Percentiles rank a stretch among this genome's conserved stretches.
Conservation (phyloP, 2,329 filamentous ascomycete species). For the Aureobasidium sp. region DNA sequence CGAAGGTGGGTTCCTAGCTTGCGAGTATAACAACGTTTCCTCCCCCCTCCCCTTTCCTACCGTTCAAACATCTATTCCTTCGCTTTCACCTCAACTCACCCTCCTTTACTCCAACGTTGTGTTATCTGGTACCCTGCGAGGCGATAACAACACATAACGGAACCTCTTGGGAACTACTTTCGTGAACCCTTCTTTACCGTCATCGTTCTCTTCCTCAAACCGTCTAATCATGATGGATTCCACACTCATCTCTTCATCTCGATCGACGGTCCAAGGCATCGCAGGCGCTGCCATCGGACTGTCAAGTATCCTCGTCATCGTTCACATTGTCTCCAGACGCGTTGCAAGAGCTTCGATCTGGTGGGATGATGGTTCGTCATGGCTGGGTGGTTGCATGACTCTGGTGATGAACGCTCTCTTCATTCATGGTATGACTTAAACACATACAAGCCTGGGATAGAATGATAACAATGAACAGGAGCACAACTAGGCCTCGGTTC, state of each 20-base stretch:
- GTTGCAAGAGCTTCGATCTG: slow-evolving; percentile 3
- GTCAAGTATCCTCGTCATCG: neutral
- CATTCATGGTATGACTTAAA: slow-evolving; percentile 9
- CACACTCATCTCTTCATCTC: slow-evolving; percentile 8
- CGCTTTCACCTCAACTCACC: slow-evolving; percentile 1
- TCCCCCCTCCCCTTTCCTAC: slow-evolving; percentile 4
- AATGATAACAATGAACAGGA: slow-evolving; percentile 4
- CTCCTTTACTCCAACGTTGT: slow-evolving; percentile 6
- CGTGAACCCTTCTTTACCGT: slow-evolving; percentile 2
- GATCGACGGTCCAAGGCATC: slow-evolving; percentile 8
- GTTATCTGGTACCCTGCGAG: slow-evolving; percentile 1
- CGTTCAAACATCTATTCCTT: slow-evolving; percentile 1
- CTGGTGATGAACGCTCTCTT: slow-evolving; percentile 4
- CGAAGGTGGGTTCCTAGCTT: slow-evolving; percentile 4
- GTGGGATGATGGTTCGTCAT: slow-evolving; percentile 14
- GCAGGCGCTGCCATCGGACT: slow-evolving; percentile 2
- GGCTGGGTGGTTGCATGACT: slow-evolving; percentile 3
- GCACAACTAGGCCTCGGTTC: slow-evolving; percentile 5
- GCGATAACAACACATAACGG: slow-evolving; percentile 3
- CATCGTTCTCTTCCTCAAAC: neutral
- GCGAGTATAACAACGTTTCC: slow-evolving; percentile 13
- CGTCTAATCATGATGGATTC: slow-evolving; percentile 7
- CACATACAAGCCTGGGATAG: neutral
- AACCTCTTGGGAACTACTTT: slow-evolving; percentile 9
- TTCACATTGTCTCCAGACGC: slow-evolving; percentile 2